Base-by-base conservation (phyloP, 495 filamentous ascomycete species). In the Hypoxylon fuscum region DNA sequence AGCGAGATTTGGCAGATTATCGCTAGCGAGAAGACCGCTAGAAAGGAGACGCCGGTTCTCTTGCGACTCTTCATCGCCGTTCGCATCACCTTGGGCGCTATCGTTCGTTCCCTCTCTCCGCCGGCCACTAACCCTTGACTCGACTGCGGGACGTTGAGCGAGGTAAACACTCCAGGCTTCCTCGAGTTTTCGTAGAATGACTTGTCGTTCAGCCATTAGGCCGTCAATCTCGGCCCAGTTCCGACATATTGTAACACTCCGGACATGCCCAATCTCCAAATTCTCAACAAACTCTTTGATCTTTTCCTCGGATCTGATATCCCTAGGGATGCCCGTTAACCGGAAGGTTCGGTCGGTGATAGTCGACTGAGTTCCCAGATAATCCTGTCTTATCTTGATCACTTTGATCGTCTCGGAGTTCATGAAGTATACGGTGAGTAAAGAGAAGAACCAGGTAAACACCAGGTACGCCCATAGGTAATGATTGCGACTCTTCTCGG, bases 381-480 rank as follows among this genome's bases (percentile, higher is more conserved):
- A 98, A 38, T 91, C 86, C 71, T 99, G 96, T 17, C 96, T 84
- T 22, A 92, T 81, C 38, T 86, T 82, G 55, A 98, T 94, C 21
- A 99, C 87, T 50, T 85, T 88, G 55, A 86, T 81, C 1, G 96
- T 97, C 74, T 96, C 87, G 12, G 82, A 83, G 22, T 93, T 78
- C 64, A 97, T 85, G 63, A 96, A 79, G 67, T 91, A 96, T n/a
- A 97, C 74, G 0, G 88, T 88, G 34, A 98, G 74, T 0, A 79
- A 85, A 12, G 88, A 94, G 72, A 98, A 98, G 21, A 97, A 75
- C 75, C 96, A 99, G 5, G 92, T 88, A 68, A 98, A 97, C 21
- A 88, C 78, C 8, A 97, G 81, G 69, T 97, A 96, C 45, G 94
- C 91, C 93, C 93, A 97, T n/a, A 97, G 78, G 69, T 95, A 96